These are phyloP conservation scores for Chalara sp. DNA, from an alignment of 2,329 filamentous ascomycete species.

Conservation along the genomic window DNA sequence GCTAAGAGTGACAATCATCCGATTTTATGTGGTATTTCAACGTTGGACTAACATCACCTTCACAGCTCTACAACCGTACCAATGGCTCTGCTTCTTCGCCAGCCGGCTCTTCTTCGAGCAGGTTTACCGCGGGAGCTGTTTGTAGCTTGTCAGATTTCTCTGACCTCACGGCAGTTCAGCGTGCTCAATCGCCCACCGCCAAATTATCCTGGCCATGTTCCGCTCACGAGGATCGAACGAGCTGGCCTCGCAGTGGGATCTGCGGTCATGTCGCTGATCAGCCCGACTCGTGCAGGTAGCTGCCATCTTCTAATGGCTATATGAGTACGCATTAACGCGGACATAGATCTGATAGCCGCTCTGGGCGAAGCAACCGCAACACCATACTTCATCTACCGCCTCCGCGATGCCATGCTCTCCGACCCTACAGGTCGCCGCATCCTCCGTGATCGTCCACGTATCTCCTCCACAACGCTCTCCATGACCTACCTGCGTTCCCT, in stretches of 20 bases:
- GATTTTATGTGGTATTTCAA: no score
- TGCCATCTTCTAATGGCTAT: background rate
- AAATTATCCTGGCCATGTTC: conserved; percentile 64
- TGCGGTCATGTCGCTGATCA: conserved; percentile 55
- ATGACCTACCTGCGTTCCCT: conserved; percentile 63
- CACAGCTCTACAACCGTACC: background rate
- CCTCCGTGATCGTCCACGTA: conserved; percentile 80
- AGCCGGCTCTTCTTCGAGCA: conserved; percentile 6
- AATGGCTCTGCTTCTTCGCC: conserved; percentile 20
- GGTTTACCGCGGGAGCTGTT: conserved; percentile 20
- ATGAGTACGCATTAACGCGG: conserved; percentile 1
- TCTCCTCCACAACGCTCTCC: conserved; percentile 66
- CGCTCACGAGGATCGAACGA: conserved; percentile 72
- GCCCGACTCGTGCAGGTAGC: conserved; percentile 73
- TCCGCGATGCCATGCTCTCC: conserved; percentile 86
- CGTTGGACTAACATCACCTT: no score
- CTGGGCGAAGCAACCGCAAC: conserved; percentile 93
- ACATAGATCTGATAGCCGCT: conserved; percentile 79
- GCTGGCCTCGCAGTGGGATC: conserved; percentile 62
- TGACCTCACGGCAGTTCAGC: conserved; percentile 54
- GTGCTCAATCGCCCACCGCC: conserved; percentile 67
- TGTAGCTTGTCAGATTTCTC: conserved; percentile 17
- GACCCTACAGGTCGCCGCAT: conserved; percentile 82
- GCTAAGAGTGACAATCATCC: no score
- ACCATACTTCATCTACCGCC: conserved; percentile 88